Evolutionary conservation across 2,329 filamentous ascomycete species (phyloP).

Genomic region (Fusarium concolor): DNA sequence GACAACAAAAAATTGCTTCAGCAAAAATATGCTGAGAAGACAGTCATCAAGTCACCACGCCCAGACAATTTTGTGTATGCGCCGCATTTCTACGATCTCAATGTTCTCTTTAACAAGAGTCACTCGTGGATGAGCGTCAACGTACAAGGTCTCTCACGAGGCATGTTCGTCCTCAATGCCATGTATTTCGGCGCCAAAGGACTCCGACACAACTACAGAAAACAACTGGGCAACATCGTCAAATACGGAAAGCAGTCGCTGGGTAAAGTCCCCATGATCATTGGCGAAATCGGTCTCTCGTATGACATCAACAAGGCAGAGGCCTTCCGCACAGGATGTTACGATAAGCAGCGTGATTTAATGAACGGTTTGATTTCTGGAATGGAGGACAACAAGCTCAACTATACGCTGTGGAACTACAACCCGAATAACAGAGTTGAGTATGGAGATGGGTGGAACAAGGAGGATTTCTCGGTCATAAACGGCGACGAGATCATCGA

Average conservation of each 20-base stretch:
- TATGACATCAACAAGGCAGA: constrained; percentile 54
- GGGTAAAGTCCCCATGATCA: constrained; percentile 51
- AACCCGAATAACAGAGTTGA: constrained; percentile 54
- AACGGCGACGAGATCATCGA: constrained; percentile 51
- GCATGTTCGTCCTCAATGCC: constrained; percentile 55
- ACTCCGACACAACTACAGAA: constrained; percentile 54
- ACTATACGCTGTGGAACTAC: constrained; percentile 56
- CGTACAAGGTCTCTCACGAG: constrained; percentile 55
- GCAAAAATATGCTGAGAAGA: constrained; percentile 47
- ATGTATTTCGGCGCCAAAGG: constrained; percentile 55
- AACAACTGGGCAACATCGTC: constrained; percentile 53
- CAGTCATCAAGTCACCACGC: constrained; percentile 43
- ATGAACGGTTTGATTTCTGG: constrained; percentile 55
- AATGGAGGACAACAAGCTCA: constrained; percentile 55
- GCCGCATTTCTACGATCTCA: constrained; percentile 58
- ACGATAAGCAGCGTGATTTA: constrained; percentile 54
- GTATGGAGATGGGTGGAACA: constrained; percentile 58
- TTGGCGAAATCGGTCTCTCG: constrained; percentile 56
- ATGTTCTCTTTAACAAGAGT: constrained; percentile 54
- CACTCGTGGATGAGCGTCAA: constrained; percentile 54
- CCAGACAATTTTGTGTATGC: constrained; percentile 55
- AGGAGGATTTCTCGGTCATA: constrained; percentile 57
- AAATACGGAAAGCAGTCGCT: constrained; percentile 50
- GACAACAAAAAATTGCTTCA: constrained; percentile 13
- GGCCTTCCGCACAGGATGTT: constrained; percentile 54